A percentile compares a stretch with the other conserved stretches of the same genome.
phyloP scores from a whole-genome alignment of 345 rosid species.

The Corymbia maculata region DNA sequence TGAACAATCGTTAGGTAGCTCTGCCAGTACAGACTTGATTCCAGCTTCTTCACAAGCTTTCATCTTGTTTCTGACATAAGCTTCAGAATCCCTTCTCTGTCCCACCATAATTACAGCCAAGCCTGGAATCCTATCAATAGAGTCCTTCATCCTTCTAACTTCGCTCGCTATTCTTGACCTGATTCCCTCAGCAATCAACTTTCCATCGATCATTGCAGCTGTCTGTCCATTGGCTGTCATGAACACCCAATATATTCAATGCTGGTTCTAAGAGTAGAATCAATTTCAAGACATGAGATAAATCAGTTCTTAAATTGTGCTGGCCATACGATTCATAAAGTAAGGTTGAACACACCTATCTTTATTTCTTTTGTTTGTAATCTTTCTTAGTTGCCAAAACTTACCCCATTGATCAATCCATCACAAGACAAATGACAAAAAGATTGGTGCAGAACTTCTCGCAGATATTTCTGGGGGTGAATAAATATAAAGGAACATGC shows the following conservation, averaged over 20 bases:
- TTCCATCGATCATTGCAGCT: conserved; percentile 64
- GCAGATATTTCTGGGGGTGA: background rate
- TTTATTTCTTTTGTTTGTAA: background rate
- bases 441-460: background rate
- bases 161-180: conserved; percentile 42
- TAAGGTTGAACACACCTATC: background rate
- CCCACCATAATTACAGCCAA: conserved; percentile 82
- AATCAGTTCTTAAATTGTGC: background rate
- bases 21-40: conserved; percentile 56
- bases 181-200: conserved; percentile 67
- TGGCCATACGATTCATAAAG: background rate
- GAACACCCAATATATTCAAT: conserved; percentile 7
- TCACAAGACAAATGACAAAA: background rate
- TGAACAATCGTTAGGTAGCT: conserved; percentile 45
- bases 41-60: conserved; percentile 83
- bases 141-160: conserved; percentile 67
- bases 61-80: conserved; percentile 77
- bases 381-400: background rate
- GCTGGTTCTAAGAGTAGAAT: background rate
- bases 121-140: conserved; percentile 67
- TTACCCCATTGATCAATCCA: background rate
- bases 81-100: conserved; percentile 67
- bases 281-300: background rate
- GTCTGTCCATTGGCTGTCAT: conserved; percentile 27
- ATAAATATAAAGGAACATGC: background rate